Percentiles rank a stretch among this genome's conserved stretches.
These are phyloP conservation scores for Linnemannia schmuckeri DNA, from an alignment of 192 early-diverging fungal genomes.

Conservation along the genomic window DNA sequence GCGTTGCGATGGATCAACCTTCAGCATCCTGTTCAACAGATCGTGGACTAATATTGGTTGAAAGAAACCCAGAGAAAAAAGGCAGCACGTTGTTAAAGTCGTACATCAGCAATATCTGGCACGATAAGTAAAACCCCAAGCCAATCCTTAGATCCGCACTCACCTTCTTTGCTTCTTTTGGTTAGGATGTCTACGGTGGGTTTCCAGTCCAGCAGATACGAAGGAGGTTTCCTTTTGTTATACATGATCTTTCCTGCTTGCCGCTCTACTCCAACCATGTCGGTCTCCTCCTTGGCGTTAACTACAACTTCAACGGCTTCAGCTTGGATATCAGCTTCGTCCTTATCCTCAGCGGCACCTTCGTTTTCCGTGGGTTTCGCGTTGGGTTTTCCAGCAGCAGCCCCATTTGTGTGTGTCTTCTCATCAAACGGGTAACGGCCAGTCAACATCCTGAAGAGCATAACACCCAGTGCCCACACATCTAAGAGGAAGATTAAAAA, in stretches of 20 bases:
- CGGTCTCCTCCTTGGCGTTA: background rate
- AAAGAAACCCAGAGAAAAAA: background rate
- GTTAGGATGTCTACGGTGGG: background rate
- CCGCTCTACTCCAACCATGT: background rate
- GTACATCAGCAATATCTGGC: background rate
- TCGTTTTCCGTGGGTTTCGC: background rate
- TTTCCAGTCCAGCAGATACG: background rate
- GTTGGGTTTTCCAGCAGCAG: background rate
- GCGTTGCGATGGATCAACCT: slow-evolving; percentile 31
- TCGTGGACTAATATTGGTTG: background rate
- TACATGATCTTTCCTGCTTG: background rate
- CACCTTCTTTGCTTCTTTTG: slow-evolving; percentile 26
- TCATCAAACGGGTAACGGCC: slow-evolving; percentile 27
- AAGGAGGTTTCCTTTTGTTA: background rate
- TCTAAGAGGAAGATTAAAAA: slow-evolving; percentile 4
- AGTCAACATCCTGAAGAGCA: slow-evolving; percentile 39
- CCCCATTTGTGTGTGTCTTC: background rate
- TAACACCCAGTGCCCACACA: slow-evolving; percentile 38
- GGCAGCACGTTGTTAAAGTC: background rate
- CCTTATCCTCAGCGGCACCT: background rate
- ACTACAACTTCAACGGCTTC: background rate
- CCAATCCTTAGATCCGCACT: no score
- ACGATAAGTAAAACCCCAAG: background rate
- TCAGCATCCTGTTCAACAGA: slow-evolving; percentile 18
- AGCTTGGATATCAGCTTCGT: background rate